phyloP scores from a whole-genome alignment of 2,329 filamentous ascomycete genomes.

The Phialophora expanda region DNA sequence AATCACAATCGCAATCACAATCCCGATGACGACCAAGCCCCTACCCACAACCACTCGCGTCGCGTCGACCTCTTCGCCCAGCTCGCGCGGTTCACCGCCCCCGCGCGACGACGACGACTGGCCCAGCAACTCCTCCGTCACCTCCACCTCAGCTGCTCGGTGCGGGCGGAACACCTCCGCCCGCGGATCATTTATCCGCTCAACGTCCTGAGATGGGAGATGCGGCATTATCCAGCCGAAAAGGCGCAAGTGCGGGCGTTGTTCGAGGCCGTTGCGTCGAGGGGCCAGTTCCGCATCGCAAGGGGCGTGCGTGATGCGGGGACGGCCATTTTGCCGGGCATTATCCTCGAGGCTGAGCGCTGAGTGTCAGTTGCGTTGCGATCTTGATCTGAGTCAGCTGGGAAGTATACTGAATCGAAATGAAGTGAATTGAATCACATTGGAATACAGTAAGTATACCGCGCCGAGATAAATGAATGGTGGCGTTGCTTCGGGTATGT shows the following conservation, averaged over 20 bases:
- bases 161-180: neutral
- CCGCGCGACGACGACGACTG: conserved; percentile 1
- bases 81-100: neutral
- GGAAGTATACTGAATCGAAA: too few relatives aligned
- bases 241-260: conserved; percentile 3
- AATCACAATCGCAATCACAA: neutral
- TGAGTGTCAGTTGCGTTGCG: neutral
- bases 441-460: neutral
- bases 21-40: neutral
- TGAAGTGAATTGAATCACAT: too few relatives aligned
- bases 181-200: conserved; percentile 15
- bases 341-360: neutral
- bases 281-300: conserved; percentile 12
- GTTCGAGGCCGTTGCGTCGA: conserved; percentile 13
- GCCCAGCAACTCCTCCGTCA: conserved; percentile 6
- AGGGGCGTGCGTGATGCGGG: conserved; percentile 18
- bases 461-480: neutral
- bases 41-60: too few relatives aligned
- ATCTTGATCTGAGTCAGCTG: too few relatives aligned
- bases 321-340: neutral
- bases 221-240: conserved; percentile 12
- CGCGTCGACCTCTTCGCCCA: neutral
- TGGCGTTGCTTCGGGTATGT: neutral
- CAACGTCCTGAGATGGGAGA: conserved; percentile 20
- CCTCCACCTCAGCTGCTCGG: neutral